Percentiles rank a stretch among this genome's conserved stretches.
Conservation (phyloP, 2,329 filamentous ascomycete species). For the Cordyceps fumosorosea region DNA sequence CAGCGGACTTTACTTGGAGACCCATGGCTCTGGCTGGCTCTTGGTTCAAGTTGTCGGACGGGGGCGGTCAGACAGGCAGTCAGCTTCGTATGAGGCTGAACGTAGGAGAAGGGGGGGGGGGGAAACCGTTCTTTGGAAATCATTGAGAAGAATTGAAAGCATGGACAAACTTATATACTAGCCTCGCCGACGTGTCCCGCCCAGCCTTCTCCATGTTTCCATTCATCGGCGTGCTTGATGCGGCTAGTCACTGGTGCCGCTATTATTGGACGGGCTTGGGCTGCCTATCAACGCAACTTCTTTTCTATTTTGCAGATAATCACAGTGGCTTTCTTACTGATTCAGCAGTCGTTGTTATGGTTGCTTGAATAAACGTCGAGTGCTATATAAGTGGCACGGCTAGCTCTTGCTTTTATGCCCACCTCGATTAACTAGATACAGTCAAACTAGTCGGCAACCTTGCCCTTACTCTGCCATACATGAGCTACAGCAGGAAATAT, state of each 20-base stretch:
- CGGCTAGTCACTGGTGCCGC: neutral
- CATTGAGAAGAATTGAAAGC: neutral
- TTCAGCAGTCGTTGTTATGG: no score
- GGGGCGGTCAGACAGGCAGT: no score
- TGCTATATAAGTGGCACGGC: no score
- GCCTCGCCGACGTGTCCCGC: neutral
- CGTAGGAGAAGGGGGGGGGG: neutral
- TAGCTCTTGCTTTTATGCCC: no score
- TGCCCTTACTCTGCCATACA: no score
- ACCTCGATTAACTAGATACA: no score
- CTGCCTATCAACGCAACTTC: no score
- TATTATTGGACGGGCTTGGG: neutral
- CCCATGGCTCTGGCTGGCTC: constrained; percentile 5
- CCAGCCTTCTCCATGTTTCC: constrained; percentile 6
- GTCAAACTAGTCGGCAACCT: no score
- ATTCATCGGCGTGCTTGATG: constrained; percentile 4
- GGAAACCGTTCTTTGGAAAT: neutral
- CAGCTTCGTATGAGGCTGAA: neutral
- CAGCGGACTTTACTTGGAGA: constrained; percentile 6
- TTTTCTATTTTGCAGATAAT: no score
- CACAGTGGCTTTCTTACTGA: no score
- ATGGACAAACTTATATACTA: neutral
- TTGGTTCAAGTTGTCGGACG: neutral
- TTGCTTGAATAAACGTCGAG: no score
- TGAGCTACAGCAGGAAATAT: no score